A percentile compares a stretch with the other conserved stretches of the same genome.
Evolutionary conservation across 2,329 filamentous ascomycete genomes (phyloP).

Genomic region (Fusarium penzigii): DNA sequence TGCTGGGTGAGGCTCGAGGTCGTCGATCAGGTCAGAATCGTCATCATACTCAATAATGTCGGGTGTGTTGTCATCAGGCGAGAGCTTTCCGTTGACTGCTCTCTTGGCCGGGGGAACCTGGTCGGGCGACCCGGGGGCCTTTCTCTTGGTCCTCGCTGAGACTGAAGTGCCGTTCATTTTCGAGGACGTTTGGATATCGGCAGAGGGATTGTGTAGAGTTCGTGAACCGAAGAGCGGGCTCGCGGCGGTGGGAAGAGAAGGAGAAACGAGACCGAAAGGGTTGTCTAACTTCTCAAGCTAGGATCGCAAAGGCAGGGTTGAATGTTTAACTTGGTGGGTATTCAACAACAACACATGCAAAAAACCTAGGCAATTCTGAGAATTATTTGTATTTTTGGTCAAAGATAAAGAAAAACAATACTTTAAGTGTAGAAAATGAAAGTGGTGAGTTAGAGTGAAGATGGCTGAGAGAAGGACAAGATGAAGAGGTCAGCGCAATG

Average conservation of each 20-base stretch:
- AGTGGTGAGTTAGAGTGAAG: background rate
- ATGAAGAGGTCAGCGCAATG: slow-evolving; percentile 33
- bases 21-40: slow-evolving; percentile 44
- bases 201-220: slow-evolving; percentile 1
- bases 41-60: slow-evolving; percentile 43
- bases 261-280: slow-evolving; percentile 7
- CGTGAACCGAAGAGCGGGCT: slow-evolving; percentile 10
- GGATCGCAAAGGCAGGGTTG: slow-evolving; percentile 21
- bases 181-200: slow-evolving; percentile 10
- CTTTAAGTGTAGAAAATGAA: too few relatives aligned
- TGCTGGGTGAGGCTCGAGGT: slow-evolving; percentile 35
- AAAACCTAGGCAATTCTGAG: slow-evolving; percentile 11
- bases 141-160: slow-evolving; percentile 52
- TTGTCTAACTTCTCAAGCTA: slow-evolving; percentile 13
- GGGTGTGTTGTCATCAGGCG: slow-evolving; percentile 51
- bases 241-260: slow-evolving; percentile 11
- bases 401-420: background rate
- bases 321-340: slow-evolving; percentile 19
- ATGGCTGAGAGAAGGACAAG: slow-evolving; percentile 18
- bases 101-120: slow-evolving; percentile 38
- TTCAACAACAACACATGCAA: slow-evolving; percentile 28
- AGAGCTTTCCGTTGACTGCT: slow-evolving; percentile 48
- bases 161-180: slow-evolving; percentile 47
- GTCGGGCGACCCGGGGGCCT: slow-evolving; percentile 47
- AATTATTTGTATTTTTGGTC: too few relatives aligned